phyloP scores from a whole-genome alignment of 116 monocot genomes.

The Papilionanthe hybrid region DNA sequence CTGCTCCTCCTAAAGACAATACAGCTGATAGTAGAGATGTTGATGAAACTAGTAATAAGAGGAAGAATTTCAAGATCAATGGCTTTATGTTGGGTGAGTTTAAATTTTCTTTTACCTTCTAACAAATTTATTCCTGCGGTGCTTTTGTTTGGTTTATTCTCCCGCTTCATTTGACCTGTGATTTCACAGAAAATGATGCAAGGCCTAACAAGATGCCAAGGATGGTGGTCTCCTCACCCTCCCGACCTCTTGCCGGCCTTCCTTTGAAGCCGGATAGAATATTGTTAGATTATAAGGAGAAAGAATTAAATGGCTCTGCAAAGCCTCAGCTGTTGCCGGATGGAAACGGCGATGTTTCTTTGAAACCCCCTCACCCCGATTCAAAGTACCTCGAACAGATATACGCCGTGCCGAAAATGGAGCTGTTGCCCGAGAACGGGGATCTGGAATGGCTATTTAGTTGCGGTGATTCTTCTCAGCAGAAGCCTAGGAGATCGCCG shows the following conservation, averaged over 20 bases:
- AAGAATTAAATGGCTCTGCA: constrained; percentile 20
- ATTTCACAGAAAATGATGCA: constrained; percentile 40
- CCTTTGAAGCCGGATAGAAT: constrained; percentile 12
- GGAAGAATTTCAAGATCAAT: constrained; percentile 21
- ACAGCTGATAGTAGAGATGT: not conserved
- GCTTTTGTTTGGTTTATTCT: not conserved
- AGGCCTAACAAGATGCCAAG: constrained; percentile 39
- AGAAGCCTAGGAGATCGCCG: constrained; percentile 11
- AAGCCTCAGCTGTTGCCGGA: constrained; percentile 13
- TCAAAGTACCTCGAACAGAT: constrained; percentile 39
- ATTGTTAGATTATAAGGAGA: constrained; percentile 17
- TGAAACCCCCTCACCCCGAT: constrained; percentile 57
- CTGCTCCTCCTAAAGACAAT: constrained; percentile 11
- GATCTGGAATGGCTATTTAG: constrained; percentile 59
- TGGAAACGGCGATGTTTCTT: constrained; percentile 16
- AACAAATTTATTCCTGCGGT: not conserved
- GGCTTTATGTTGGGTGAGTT: constrained; percentile 40
- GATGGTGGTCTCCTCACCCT: constrained; percentile 11
- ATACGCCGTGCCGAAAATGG: constrained; percentile 55
- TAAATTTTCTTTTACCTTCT: not conserved
- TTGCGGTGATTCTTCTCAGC: not conserved
- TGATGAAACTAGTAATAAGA: constrained; percentile 29
- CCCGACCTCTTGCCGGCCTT: constrained; percentile 12
- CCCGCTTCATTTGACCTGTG: constrained; percentile 21
- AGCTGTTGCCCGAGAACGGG: constrained; percentile 31